Conservation (phyloP, 129 eudicot species). For the Helianthus tuberosus region DNA sequence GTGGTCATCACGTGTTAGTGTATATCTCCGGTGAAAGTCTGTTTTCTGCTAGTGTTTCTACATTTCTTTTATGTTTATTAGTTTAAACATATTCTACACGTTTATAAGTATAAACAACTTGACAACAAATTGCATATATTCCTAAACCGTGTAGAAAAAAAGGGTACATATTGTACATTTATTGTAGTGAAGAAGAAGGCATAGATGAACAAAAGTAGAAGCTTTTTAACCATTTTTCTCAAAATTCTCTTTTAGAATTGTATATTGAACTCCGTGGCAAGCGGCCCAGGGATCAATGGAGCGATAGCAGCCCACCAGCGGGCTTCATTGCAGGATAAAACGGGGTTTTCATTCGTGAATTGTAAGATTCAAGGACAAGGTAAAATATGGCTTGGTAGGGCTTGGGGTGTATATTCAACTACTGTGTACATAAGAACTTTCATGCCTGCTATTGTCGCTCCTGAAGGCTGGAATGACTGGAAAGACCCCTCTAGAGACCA, state of each 20-base stretch:
- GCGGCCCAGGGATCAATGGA: slow-evolving; percentile 48
- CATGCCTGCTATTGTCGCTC: slow-evolving; percentile 62
- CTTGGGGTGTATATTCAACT: slow-evolving; percentile 86
- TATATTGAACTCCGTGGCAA: slow-evolving; percentile 52
- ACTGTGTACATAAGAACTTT: slow-evolving; percentile 55
- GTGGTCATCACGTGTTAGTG: no score
- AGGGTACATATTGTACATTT: no score
- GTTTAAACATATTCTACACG: no score
- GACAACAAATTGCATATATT: no score
- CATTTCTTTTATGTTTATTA: no score
- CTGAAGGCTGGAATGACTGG: slow-evolving; percentile 96
- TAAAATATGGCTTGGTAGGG: slow-evolving; percentile 82
- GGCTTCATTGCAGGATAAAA: slow-evolving; percentile 45
- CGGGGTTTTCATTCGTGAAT: slow-evolving; percentile 79
- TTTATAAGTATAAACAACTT: no score
- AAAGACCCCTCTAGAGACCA: slow-evolving; percentile 63
- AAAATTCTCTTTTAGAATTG: slow-evolving; percentile 49
- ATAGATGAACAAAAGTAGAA: neutral
- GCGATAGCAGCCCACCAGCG: slow-evolving; percentile 78
- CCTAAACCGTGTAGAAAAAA: no score
- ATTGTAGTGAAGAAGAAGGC: no score
- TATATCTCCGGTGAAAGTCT: no score
- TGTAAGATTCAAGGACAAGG: slow-evolving; percentile 76
- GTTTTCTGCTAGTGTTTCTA: no score
- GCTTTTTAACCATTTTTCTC: neutral